Evolutionary conservation across 805 yeast genomes (phyloP).

Genomic region (Myxozyma neglecta): DNA sequence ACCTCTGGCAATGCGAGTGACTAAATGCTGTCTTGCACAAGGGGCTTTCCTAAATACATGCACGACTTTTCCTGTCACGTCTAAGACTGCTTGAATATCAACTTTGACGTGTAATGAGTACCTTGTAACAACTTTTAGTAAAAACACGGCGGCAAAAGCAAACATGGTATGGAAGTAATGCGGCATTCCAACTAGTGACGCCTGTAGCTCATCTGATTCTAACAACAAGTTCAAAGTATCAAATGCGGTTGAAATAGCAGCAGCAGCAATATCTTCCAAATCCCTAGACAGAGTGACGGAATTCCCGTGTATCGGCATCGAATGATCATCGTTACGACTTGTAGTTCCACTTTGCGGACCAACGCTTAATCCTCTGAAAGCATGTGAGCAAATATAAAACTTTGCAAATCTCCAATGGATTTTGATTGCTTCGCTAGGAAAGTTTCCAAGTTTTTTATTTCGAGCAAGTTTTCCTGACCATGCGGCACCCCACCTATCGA

Average conservation of each 20-base stretch:
- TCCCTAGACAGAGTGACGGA: conserved; percentile 10
- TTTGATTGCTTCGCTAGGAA: conserved; percentile 25
- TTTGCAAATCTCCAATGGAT: conserved; percentile 21
- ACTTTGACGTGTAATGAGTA: conserved; percentile 17
- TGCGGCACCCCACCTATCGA: conserved; percentile 26
- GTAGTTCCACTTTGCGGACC: not conserved
- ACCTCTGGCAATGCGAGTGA: conserved; percentile 20
- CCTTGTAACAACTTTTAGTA: conserved; percentile 17
- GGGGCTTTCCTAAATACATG: conserved; percentile 12
- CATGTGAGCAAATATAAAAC: conserved; percentile 22
- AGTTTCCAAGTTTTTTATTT: conserved; percentile 14
- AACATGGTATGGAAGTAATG: conserved; percentile 28
- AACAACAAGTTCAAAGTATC: conserved; percentile 12
- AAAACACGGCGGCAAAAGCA: conserved; percentile 24
- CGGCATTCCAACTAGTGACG: conserved; percentile 18
- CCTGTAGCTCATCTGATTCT: conserved; percentile 16
- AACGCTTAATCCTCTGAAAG: conserved; percentile 19
- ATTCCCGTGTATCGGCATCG: not conserved
- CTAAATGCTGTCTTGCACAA: conserved; percentile 27
- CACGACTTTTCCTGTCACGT: conserved; percentile 8
- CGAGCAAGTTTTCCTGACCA: conserved; percentile 25
- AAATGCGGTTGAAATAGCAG: conserved; percentile 22
- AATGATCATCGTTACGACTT: not conserved
- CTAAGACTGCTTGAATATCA: conserved; percentile 8
- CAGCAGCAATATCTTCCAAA: conserved; percentile 12